phyloP scores from a whole-genome alignment of 2,329 filamentous ascomycete genomes.

The Venturia aucupariae region DNA sequence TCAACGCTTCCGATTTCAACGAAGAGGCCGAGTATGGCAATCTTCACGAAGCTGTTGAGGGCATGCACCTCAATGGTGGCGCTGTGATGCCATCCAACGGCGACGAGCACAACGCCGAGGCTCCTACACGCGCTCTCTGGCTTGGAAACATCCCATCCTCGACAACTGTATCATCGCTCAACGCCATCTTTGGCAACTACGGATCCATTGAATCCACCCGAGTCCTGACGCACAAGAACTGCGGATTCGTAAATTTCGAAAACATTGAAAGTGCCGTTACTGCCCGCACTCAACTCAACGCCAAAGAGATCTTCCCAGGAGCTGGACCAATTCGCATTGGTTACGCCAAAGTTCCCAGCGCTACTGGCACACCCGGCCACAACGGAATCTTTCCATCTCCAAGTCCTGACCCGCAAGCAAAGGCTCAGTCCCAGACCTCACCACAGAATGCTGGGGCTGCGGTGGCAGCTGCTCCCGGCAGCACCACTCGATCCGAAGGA shows the following conservation, averaged over 20 bases:
- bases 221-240: conserved; percentile 97
- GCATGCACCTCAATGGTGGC: conserved; percentile 64
- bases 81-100: conserved; percentile 33
- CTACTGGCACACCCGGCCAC: conserved; percentile 77
- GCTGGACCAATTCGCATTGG: conserved; percentile 92
- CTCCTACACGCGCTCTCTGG: conserved; percentile 89
- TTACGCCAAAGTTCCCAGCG: conserved; percentile 90
- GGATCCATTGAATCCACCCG: conserved; percentile 84
- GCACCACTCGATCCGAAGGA: conserved; percentile 27
- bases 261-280: conserved; percentile 81
- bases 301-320: conserved; percentile 96
- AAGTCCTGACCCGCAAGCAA: conserved; percentile 73
- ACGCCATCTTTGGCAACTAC: conserved; percentile 91
- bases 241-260: conserved; percentile 97
- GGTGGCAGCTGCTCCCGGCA: conserved; percentile 33
- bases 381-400: conserved; percentile 84
- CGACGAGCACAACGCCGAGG: conserved; percentile 75
- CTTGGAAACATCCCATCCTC: conserved; percentile 95
- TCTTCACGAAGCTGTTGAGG: conserved; percentile 71
- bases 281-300: conserved; percentile 80
- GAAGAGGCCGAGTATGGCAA: conserved; percentile 74
- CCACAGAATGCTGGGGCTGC: conserved; percentile 31
- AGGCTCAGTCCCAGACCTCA: conserved; percentile 18
- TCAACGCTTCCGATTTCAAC: conserved; percentile 63
- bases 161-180: conserved; percentile 88